phyloP scores from a whole-genome alignment of 306 rosid species.

The Malus orientalis region DNA sequence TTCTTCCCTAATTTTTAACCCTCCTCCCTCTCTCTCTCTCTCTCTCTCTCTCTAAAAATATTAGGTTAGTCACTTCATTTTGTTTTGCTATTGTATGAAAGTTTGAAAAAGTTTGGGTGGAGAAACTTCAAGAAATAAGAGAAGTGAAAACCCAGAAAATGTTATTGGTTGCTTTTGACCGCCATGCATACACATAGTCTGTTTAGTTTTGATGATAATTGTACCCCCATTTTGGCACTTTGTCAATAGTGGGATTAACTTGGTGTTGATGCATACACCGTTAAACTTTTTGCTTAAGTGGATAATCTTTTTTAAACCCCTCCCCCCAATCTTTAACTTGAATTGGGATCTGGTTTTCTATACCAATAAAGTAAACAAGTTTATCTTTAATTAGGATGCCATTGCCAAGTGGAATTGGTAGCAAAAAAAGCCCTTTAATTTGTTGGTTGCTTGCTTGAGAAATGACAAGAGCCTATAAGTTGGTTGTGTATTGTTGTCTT shows the following conservation, averaged over 20 bases:
- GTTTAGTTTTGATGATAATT: conserved; percentile 17
- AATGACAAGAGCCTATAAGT: conserved; percentile 28
- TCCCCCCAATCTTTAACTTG: conserved; percentile 6
- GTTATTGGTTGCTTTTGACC: conserved; percentile 29
- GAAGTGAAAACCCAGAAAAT: conserved; percentile 13
- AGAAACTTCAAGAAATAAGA: conserved; percentile 19
- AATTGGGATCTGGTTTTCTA: conserved; percentile 11
- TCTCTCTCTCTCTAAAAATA: background rate
- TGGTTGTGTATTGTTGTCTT: conserved; percentile 3
- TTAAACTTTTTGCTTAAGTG: conserved; percentile 20
- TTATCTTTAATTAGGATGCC: conserved; percentile 42
- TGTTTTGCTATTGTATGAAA: background rate
- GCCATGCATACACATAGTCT: conserved; percentile 16
- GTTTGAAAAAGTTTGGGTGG: conserved; percentile 3
- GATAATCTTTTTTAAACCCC: conserved; percentile 44
- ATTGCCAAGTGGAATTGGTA: conserved; percentile 36
- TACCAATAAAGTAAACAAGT: conserved; percentile 28
- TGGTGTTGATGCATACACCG: background rate
- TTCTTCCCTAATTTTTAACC: background rate
- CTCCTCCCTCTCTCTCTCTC: background rate
- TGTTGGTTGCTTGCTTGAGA: conserved; percentile 1
- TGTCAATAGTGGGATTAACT: conserved; percentile 10
- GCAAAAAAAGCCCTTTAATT: background rate
- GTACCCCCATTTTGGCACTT: conserved; percentile 15
- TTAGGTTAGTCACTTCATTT: conserved; percentile 1